Conservation (phyloP, 2,329 filamentous ascomycete genomes). For the Hirsutella thompsonii region DNA sequence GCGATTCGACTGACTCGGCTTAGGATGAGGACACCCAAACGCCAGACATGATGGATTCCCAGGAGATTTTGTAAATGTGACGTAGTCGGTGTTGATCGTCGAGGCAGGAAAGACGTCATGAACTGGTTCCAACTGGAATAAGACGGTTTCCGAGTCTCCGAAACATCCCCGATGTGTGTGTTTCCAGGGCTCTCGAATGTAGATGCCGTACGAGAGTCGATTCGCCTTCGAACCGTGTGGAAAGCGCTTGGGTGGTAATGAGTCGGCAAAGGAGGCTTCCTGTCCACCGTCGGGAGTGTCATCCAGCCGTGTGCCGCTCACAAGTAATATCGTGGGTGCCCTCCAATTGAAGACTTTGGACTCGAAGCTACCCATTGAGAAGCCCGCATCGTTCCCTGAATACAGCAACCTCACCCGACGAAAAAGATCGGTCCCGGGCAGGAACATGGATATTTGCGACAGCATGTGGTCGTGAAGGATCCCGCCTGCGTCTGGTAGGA, state of each 20-base stretch:
- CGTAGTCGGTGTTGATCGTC: slow-evolving; percentile 51
- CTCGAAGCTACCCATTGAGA: slow-evolving; percentile 67
- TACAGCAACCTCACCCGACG: slow-evolving; percentile 54
- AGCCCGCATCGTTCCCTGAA: slow-evolving; percentile 56
- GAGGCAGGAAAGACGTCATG: slow-evolving; percentile 62
- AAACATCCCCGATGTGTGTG: slow-evolving; percentile 56
- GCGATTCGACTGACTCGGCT: slow-evolving; percentile 30
- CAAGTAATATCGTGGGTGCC: slow-evolving; percentile 59
- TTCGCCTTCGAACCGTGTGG: slow-evolving; percentile 35
- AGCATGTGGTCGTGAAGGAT: slow-evolving; percentile 53
- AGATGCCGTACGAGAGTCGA: slow-evolving; percentile 53
- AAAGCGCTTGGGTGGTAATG: slow-evolving; percentile 50
- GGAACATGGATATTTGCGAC: slow-evolving; percentile 61
- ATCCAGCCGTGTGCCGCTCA: slow-evolving; percentile 49
- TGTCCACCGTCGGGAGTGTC: slow-evolving; percentile 34
- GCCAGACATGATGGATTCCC: slow-evolving; percentile 47
- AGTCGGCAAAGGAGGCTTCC: slow-evolving; percentile 44
- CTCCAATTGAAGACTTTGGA: slow-evolving; percentile 66
- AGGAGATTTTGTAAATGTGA: slow-evolving; percentile 52
- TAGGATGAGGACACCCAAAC: slow-evolving; percentile 47
- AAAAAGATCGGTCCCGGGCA: slow-evolving; percentile 52
- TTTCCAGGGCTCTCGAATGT: slow-evolving; percentile 56
- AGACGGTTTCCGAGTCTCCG: slow-evolving; percentile 45
- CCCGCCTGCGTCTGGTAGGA: slow-evolving; percentile 38
- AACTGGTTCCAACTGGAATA: slow-evolving; percentile 60